These are phyloP conservation scores for Dothistroma pini DNA, from an alignment of 2,329 filamentous ascomycete species.

Conservation along the genomic window DNA sequence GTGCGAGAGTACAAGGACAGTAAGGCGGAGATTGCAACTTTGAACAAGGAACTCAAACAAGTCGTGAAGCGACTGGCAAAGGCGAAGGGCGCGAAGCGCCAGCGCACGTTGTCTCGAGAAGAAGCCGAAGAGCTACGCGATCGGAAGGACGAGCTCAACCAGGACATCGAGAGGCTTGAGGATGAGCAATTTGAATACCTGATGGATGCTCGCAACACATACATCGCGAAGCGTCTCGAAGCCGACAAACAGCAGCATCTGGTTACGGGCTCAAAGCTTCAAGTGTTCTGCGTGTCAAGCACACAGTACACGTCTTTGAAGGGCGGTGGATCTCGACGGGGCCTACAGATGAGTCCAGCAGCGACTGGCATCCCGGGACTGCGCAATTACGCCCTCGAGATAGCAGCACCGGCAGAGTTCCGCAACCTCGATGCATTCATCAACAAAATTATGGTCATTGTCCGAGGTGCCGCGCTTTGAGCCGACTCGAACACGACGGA, in stretches of 20 bases:
- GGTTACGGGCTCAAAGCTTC: constrained; percentile 4
- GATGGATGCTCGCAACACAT: constrained; percentile 22
- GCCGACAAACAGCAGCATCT: constrained; percentile 14
- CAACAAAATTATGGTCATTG: constrained; percentile 8
- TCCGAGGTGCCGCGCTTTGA: constrained; percentile 19
- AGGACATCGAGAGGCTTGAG: constrained; percentile 30
- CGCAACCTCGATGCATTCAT: constrained; percentile 14
- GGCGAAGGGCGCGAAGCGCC: constrained; percentile 7
- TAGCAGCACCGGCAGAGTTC: constrained; percentile 15
- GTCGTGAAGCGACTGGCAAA: constrained; percentile 4
- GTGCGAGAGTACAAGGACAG: constrained; percentile 7
- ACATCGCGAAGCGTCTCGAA: constrained; percentile 11
- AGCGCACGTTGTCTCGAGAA: constrained; percentile 5
- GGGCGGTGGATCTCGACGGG: background rate
- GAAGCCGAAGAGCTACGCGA: constrained; percentile 1
- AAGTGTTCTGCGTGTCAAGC: constrained; percentile 26
- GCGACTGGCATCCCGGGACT: constrained; percentile 24
- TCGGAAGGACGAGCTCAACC: constrained; percentile 6
- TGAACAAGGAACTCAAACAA: constrained; percentile 2
- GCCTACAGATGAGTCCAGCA: constrained; percentile 8
- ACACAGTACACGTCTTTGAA: constrained; percentile 25
- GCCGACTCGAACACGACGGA: background rate
- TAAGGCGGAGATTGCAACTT: constrained; percentile 3
- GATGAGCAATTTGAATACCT: constrained; percentile 10
- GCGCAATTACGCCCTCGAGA: constrained; percentile 15